phyloP scores from a whole-genome alignment of 2,329 filamentous ascomycete species.

The Aaosphaeria arxii region DNA sequence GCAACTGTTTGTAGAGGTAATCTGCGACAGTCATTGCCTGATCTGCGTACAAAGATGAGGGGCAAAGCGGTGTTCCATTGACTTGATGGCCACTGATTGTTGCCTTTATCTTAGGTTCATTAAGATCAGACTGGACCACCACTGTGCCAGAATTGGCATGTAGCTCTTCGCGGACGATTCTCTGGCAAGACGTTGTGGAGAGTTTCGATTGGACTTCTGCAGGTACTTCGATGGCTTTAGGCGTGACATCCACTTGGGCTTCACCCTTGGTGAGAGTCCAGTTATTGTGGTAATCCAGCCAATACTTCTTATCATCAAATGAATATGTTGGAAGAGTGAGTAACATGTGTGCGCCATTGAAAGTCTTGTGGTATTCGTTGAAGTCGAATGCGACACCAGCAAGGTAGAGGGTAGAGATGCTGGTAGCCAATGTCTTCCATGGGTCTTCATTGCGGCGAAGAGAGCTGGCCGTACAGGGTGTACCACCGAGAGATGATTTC shows the following conservation, averaged over 20 bases:
- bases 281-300: constrained; percentile 69
- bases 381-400: constrained; percentile 65
- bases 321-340: constrained; percentile 66
- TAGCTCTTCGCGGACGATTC: constrained; percentile 60
- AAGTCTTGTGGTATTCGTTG: constrained; percentile 66
- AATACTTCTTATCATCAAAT: constrained; percentile 71
- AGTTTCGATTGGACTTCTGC: constrained; percentile 53
- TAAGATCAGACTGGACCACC: constrained; percentile 64
- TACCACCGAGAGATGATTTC: constrained; percentile 58
- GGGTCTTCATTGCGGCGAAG: constrained; percentile 61
- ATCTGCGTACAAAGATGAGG: constrained; percentile 63
- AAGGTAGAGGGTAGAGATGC: constrained; percentile 58
- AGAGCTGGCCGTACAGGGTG: constrained; percentile 57
- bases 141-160: constrained; percentile 58
- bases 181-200: constrained; percentile 64
- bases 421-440: constrained; percentile 62
- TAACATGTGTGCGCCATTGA: constrained; percentile 56
- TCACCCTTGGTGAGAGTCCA: constrained; percentile 70
- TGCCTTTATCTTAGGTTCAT: constrained; percentile 60
- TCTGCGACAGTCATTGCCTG: constrained; percentile 64
- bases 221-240: constrained; percentile 38
- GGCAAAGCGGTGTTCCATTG: constrained; percentile 64
- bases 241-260: constrained; percentile 41
- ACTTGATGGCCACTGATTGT: constrained; percentile 65
- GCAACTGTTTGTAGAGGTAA: constrained; percentile 64